Evolutionary conservation across 108 stramenopile genomes (phyloP), one percentile per base, ranked within the genome.

Genomic region (Discostella stelligeroides): DNA sequence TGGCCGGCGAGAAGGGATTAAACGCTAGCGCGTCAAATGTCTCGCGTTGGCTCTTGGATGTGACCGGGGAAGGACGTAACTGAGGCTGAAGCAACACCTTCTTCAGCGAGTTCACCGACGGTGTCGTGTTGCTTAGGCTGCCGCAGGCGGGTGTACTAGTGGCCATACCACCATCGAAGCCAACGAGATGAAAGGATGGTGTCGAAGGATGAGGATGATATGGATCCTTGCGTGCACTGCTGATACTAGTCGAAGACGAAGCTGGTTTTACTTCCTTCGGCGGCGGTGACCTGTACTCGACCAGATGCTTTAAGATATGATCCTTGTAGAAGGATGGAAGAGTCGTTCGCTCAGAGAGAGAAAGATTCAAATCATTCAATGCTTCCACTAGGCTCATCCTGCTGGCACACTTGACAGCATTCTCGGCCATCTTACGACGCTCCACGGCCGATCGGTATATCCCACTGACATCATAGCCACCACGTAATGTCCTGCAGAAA

Each of bases 371-470:
- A 30, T 62, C 81, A 55, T 71, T 79, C 10, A 92, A 48, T 20
- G 84, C 72, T n/a, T 71, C 72, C 12, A 40, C 72, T 15, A 77
- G 55, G 21, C 76, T 72, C 20, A 46, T 27, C 9, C 57, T 66
- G 60, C 78, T 23, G 30, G 30, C n/a, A 61, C 70, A 66, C 37
- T 66, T 10, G 65, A 51, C 24, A 47, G 61, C 14, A 80, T 63
- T 38, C 60, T 91, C 87, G n/a, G 87, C 86, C 58, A 90, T 70
- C 45, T 82, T 83, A 23, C 86, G 82, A 46, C 89, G 75, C 63
- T 92, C 92, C 58, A 88, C 63, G 4, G 85, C 86, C 20, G 87
- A 89, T 43, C 81, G 66, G 61, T 85, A 89, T 4, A 90, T 72
- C 0, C 92, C 88, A 75, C 75, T 74, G 21, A 89, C 73, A 34